Evolutionary conservation across 768 basidiomycete species (phyloP).

Genomic region (Rhizopogon salebrosus): DNA sequence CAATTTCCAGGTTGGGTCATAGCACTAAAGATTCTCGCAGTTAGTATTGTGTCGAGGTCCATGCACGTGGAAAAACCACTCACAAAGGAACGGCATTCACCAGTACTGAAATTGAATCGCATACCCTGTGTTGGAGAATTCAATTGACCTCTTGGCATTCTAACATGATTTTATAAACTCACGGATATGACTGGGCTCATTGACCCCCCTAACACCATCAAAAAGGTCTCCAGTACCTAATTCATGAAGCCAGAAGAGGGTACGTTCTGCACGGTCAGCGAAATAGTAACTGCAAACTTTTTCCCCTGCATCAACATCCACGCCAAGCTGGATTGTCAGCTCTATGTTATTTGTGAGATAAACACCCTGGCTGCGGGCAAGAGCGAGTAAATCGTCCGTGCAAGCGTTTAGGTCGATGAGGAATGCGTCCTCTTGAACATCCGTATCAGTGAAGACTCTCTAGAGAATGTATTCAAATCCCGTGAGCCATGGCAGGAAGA

Average conservation of each 20-base stretch:
- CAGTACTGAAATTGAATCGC: background rate
- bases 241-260: conserved; percentile 35
- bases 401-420: background rate
- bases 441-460: conserved; percentile 35
- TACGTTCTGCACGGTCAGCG: conserved; percentile 34
- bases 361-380: background rate
- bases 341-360: background rate
- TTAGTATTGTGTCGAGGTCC: background rate
- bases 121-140: background rate
- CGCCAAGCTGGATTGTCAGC: background rate
- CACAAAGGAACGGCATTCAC: background rate
- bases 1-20: background rate
- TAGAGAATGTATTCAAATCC: conserved; percentile 10
- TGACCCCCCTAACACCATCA: background rate
- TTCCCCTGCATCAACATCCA: background rate
- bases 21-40: background rate
- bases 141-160: background rate
- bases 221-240: background rate
- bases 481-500: background rate
- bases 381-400: background rate
- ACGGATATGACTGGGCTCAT: background rate
- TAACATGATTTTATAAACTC: background rate
- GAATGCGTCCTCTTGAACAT: background rate
- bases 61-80: background rate
- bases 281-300: conserved; percentile 36